phyloP scores from a whole-genome alignment of 768 basidiomycete species.

The Calocybe gangraenosa region DNA sequence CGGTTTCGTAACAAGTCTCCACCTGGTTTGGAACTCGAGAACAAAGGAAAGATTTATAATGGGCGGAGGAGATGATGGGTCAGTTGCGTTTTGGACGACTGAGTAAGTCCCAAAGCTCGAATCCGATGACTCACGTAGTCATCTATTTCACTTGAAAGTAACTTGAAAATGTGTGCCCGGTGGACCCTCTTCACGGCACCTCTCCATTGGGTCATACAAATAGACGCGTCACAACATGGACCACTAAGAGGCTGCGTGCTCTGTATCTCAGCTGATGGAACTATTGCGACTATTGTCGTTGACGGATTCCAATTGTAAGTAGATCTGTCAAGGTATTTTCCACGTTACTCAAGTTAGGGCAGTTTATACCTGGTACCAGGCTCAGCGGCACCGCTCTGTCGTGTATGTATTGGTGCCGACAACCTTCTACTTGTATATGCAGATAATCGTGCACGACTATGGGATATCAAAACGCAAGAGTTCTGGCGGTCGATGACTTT shows the following conservation, averaged over 20 bases:
- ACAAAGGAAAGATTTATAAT: slow-evolving; percentile 62
- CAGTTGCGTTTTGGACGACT: slow-evolving; percentile 67
- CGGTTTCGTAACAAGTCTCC: slow-evolving; percentile 46
- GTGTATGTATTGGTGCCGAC: slow-evolving; percentile 61
- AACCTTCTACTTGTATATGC: slow-evolving; percentile 75
- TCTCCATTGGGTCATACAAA: slow-evolving; percentile 52
- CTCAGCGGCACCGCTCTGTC: slow-evolving; percentile 58
- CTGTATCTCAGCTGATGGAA: slow-evolving; percentile 75
- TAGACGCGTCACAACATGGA: slow-evolving; percentile 48
- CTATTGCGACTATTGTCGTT: slow-evolving; percentile 73
- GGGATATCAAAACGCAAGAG: slow-evolving; percentile 81
- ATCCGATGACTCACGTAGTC: background rate
- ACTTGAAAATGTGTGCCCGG: slow-evolving; percentile 59
- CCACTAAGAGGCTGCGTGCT: slow-evolving; percentile 64
- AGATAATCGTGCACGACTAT: slow-evolving; percentile 75
- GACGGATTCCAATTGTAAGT: slow-evolving; percentile 78
- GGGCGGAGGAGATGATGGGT: slow-evolving; percentile 77
- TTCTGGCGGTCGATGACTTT: slow-evolving; percentile 78
- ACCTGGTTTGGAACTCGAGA: slow-evolving; percentile 50
- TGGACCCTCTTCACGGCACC: slow-evolving; percentile 75
- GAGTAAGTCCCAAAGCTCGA: slow-evolving; percentile 39
- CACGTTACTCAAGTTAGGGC: background rate
- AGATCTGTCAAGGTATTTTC: background rate
- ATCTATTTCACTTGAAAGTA: slow-evolving; percentile 32
- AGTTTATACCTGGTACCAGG: slow-evolving; percentile 85